phyloP scores from a whole-genome alignment of 1,139 yeast genomes.

The Blastobotrys ciferrii region DNA sequence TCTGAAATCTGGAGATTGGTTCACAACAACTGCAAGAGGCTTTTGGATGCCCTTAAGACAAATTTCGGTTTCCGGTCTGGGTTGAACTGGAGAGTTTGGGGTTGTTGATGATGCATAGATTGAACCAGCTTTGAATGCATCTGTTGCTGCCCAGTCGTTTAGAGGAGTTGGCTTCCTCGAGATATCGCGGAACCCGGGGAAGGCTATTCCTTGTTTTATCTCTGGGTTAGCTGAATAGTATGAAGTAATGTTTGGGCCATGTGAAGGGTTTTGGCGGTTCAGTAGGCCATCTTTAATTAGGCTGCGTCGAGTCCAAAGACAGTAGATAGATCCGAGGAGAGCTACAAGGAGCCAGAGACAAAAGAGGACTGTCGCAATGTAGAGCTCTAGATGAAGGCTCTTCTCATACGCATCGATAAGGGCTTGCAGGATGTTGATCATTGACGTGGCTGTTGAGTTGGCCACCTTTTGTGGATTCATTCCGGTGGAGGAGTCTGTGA shows the following conservation, averaged over 20 bases:
- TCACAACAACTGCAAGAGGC: constrained; percentile 4
- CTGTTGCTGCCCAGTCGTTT: background rate
- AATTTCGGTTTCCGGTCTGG: constrained; percentile 3
- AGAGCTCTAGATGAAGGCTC: constrained; percentile 25
- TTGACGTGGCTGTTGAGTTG: constrained; percentile 10
- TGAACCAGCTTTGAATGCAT: background rate
- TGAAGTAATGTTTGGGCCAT: background rate
- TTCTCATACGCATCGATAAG: constrained; percentile 23
- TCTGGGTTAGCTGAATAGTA: background rate
- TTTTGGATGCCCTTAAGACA: background rate
- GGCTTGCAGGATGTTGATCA: constrained; percentile 14
- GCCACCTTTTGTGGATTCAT: constrained; percentile 2
- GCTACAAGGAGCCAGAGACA: constrained; percentile 29
- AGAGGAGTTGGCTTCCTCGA: constrained; percentile 1
- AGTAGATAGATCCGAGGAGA: constrained; percentile 24
- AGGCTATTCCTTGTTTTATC: constrained; percentile 3
- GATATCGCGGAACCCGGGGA: constrained; percentile 1
- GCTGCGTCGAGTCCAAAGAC: constrained; percentile 12
- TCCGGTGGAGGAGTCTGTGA: constrained; percentile 7
- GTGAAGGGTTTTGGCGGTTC: background rate
- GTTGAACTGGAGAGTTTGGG: background rate
- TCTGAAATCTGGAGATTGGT: background rate
- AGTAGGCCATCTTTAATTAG: background rate
- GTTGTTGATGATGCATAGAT: background rate
- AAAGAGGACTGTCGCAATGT: constrained; percentile 24